Conservation (phyloP, 1,284 basidiomycete genomes). For the Ceratobasidium sp. region DNA sequence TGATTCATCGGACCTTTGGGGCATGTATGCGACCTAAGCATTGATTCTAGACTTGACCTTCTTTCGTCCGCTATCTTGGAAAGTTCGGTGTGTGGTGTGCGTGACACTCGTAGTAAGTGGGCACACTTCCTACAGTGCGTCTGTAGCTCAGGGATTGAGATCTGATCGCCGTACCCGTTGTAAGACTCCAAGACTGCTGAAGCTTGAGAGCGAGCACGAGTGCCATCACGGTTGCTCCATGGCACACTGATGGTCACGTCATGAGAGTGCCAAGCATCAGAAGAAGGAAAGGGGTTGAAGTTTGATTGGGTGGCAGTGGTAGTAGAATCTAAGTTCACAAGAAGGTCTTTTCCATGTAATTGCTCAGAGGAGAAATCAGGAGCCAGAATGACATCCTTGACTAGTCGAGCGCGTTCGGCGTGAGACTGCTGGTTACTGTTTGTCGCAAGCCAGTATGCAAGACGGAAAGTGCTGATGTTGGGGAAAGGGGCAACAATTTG, state of each 20-base stretch:
- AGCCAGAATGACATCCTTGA: not conserved
- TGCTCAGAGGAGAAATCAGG: slow-evolving; percentile 4
- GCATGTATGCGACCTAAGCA: no score
- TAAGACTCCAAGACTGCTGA: not conserved
- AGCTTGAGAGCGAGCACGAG: not conserved
- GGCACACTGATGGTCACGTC: not conserved
- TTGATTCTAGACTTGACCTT: no score
- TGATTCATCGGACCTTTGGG: no score
- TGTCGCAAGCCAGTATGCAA: slow-evolving; percentile 1
- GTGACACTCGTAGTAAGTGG: no score
- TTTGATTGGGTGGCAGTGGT: no score
- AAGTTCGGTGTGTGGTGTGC: no score
- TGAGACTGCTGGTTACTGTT: not conserved
- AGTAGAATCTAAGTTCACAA: not conserved
- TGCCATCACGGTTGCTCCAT: not conserved
- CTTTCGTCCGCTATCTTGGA: no score
- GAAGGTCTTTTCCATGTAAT: not conserved
- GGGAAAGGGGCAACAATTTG: slow-evolving; percentile 8
- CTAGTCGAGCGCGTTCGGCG: not conserved
- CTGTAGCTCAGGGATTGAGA: no score
- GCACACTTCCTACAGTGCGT: no score
- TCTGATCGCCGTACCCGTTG: not conserved
- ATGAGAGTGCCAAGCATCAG: not conserved
- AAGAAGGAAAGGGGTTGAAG: not conserved
- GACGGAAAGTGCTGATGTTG: slow-evolving; percentile 12